These are phyloP conservation scores for Exophiala calicioides DNA, from an alignment of 2,329 filamentous ascomycete genomes.

Conservation along the genomic window DNA sequence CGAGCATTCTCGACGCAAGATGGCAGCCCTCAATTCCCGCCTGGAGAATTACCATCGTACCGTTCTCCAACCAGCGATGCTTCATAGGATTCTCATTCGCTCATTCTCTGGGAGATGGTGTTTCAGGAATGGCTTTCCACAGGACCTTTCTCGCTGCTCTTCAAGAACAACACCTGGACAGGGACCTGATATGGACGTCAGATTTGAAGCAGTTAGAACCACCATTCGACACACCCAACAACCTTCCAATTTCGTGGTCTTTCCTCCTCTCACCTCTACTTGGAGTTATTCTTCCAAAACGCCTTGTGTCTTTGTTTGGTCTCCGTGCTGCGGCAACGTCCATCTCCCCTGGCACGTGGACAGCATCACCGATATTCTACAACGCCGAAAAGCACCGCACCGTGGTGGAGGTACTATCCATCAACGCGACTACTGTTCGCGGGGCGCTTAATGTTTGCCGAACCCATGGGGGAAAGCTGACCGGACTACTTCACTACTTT, in stretches of 20 bases:
- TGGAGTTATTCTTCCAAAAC: conserved; percentile 40
- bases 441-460: conserved; percentile 36
- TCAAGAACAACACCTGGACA: not conserved
- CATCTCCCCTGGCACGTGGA: conserved; percentile 39
- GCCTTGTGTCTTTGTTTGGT: conserved; percentile 37
- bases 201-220: conserved; percentile 5
- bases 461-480: conserved; percentile 43
- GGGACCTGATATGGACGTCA: not conserved
- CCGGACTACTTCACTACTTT: conserved; percentile 44
- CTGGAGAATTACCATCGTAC: conserved; percentile 47
- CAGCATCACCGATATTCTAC: conserved; percentile 30
- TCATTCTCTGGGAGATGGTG: conserved; percentile 49
- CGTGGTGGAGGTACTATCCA: conserved; percentile 36
- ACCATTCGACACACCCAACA: conserved; percentile 17
- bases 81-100: conserved; percentile 47
- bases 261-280: conserved; percentile 47
- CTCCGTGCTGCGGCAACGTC: conserved; percentile 34
- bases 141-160: conserved; percentile 38
- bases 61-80: conserved; percentile 31
- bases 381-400: conserved; percentile 27
- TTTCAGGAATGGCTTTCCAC: conserved; percentile 47
- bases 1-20: conserved; percentile 16
- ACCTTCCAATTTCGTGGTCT: conserved; percentile 47
- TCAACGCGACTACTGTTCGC: conserved; percentile 34
- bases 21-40: conserved; percentile 34